Conservation (phyloP, 768 basidiomycete genomes). For the Crassisporium funariophilum region DNA sequence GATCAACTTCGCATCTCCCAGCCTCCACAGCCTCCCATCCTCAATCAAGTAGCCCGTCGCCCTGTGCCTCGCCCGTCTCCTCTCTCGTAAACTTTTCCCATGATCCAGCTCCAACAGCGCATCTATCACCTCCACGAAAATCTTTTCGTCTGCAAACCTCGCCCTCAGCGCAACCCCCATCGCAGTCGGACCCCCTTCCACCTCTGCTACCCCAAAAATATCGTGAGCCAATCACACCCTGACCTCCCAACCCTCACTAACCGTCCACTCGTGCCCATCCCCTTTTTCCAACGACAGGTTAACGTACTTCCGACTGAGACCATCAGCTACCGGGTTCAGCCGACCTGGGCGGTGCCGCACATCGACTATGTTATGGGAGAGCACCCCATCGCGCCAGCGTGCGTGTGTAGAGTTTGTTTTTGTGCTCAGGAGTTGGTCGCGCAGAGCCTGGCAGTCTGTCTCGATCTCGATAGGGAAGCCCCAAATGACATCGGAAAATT, state of each 20-base stretch:
- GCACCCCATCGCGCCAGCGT: constrained; percentile 35
- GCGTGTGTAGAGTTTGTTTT: constrained; percentile 31
- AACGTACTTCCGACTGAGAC: constrained; percentile 28
- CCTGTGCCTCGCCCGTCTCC: constrained; percentile 22
- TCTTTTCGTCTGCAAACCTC: constrained; percentile 22
- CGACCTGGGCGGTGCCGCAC: constrained; percentile 20
- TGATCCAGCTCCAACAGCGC: constrained; percentile 23
- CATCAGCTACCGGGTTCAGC: constrained; percentile 27
- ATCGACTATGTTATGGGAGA: constrained; percentile 26
- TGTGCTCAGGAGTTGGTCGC: constrained; percentile 26
- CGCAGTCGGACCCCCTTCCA: neutral
- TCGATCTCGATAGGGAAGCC: constrained; percentile 34
- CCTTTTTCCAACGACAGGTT: constrained; percentile 9
- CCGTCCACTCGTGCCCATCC: constrained; percentile 34
- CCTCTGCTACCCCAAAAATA: constrained; percentile 7
- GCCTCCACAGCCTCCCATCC: constrained; percentile 27
- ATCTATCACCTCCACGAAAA: constrained; percentile 30
- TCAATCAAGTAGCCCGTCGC: constrained; percentile 28
- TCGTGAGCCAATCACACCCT: constrained; percentile 20
- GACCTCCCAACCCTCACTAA: constrained; percentile 28
- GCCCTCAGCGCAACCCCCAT: constrained; percentile 1
- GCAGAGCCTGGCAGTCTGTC: constrained; percentile 38
- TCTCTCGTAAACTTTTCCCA: constrained; percentile 11
- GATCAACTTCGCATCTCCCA: constrained; percentile 14
- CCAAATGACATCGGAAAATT: constrained; percentile 31